Base-by-base conservation (phyloP, 306 rosid genomes). In the Dryas octopetala region DNA sequence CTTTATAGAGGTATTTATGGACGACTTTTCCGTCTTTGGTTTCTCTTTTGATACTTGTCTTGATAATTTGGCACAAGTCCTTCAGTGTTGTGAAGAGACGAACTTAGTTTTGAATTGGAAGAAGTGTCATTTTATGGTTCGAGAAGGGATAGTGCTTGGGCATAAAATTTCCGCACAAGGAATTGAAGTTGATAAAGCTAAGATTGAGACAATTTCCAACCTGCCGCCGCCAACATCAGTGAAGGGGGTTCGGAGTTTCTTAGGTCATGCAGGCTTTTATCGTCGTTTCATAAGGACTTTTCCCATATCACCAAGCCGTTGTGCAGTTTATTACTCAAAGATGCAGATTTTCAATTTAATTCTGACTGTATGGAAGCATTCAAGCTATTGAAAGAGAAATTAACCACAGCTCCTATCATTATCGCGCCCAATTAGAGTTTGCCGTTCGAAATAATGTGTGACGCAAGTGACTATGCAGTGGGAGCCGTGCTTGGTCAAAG, bases 1-100 rank as follows among this genome's bases (percentile, higher is more conserved):
- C 23, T 23, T 23, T 23, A 23, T 23, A 23, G 23, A 23, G 23
- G n/a, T 47, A 16, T 45, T 73, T 9, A 73, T 73, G 12, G 57
- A 58, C 6, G 26, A 68, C 8, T 68, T 68, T 15, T 57, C 55
- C n/a, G 19, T 58, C 4, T 73, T 73, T 73, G 67, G 76, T 2
- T 7, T 5, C n/a, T 41, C 23, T 16, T 66, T 66, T 45, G 52
- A 66, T 66, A 11, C 15, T 44, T 66, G 45, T 16, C 53, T 68
- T 1, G 15, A 7, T 47, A 47, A 68, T 46, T 68, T 68, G 26
- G 28, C 65, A 0, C 11, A 5, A 12, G 65, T 60, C 6, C 40
- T 60, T 4, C 65, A 60, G 11, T 44, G 17, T 0, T 52, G 48
- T 3, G 14, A 11, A 51, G 17, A 49, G 3, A 51, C 58, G 2